These are phyloP conservation scores for Psilocybe sp. DNA, from an alignment of 768 basidiomycete genomes.

Conservation along the genomic window DNA sequence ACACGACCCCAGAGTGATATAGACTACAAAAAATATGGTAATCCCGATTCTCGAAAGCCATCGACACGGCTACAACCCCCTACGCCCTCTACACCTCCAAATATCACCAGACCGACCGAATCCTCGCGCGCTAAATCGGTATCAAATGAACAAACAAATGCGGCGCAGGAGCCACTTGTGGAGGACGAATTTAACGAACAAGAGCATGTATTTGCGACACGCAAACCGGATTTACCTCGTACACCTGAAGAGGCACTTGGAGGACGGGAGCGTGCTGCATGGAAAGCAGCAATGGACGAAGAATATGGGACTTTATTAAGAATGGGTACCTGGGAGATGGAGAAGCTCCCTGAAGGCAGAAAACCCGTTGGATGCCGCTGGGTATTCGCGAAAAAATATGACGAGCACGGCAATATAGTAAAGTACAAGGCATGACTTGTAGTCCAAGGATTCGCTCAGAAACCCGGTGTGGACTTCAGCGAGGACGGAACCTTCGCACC, in stretches of 20 bases:
- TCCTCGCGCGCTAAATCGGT: too few relatives aligned
- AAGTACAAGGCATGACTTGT: slow-evolving; percentile 33
- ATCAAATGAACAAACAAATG: neutral
- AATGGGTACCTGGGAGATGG: slow-evolving; percentile 27
- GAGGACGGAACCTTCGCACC: slow-evolving; percentile 25
- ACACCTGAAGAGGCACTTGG: slow-evolving; percentile 5
- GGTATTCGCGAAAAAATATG: slow-evolving; percentile 32
- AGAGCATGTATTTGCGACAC: neutral
- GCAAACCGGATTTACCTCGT: neutral
- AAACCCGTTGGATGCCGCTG: slow-evolving; percentile 26
- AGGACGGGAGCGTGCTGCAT: slow-evolving; percentile 8
- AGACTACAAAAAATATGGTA: too few relatives aligned
- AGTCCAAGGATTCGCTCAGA: slow-evolving; percentile 34
- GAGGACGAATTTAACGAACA: neutral
- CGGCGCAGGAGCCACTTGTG: neutral
- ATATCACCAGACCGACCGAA: slow-evolving; percentile 9
- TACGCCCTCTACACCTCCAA: slow-evolving; percentile 2
- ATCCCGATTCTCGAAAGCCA: slow-evolving; percentile 4
- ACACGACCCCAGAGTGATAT: too few relatives aligned
- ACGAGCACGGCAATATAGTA: slow-evolving; percentile 26
- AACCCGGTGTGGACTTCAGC: slow-evolving; percentile 32
- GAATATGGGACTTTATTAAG: slow-evolving; percentile 22
- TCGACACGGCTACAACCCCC: neutral
- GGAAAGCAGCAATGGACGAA: slow-evolving; percentile 21
- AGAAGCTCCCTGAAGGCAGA: slow-evolving; percentile 18